These are phyloP conservation scores for Phytophthora macrochlamydospora DNA, from an alignment of 352 stramenopile species.

Conservation along the genomic window DNA sequence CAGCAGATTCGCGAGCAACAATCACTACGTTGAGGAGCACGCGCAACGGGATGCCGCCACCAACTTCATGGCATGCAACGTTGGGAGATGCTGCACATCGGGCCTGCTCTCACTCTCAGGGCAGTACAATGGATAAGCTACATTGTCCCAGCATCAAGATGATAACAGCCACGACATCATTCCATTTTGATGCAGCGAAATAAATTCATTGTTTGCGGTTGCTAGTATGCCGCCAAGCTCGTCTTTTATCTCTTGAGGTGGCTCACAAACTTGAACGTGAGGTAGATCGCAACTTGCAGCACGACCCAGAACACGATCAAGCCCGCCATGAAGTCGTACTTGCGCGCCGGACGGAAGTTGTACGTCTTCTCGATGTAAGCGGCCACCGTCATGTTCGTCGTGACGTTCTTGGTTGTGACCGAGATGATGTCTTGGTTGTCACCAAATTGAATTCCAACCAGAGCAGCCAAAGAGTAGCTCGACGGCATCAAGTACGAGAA, in stretches of 20 bases:
- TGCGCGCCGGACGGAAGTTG: constrained; percentile 54
- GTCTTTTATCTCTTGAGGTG: constrained; percentile 62
- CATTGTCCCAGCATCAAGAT: background rate
- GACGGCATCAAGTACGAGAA: constrained; percentile 69
- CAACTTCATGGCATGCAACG: too few species aligned
- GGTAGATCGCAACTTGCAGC: constrained; percentile 55
- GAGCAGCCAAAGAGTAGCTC: constrained; percentile 51
- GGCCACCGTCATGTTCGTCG: constrained; percentile 30
- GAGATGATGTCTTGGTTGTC: constrained; percentile 37
- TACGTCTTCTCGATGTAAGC: constrained; percentile 49
- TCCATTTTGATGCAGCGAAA: background rate
- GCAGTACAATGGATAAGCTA: too few species aligned
- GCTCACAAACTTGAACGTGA: constrained; percentile 71
- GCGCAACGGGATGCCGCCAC: too few species aligned
- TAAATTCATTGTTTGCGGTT: background rate
- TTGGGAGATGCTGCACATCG: too few species aligned
- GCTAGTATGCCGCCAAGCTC: background rate
- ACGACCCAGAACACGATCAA: constrained; percentile 64
- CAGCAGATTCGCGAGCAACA: too few species aligned
- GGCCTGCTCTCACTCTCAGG: too few species aligned
- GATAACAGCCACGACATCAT: background rate
- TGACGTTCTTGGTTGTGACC: constrained; percentile 9
- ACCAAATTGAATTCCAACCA: constrained; percentile 47
- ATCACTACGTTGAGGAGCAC: too few species aligned
- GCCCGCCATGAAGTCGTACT: constrained; percentile 52